Evolutionary conservation across 2,329 filamentous ascomycete species (phyloP), one percentile per base, ranked within the genome.

Genomic region (Phialophora macrospora): DNA sequence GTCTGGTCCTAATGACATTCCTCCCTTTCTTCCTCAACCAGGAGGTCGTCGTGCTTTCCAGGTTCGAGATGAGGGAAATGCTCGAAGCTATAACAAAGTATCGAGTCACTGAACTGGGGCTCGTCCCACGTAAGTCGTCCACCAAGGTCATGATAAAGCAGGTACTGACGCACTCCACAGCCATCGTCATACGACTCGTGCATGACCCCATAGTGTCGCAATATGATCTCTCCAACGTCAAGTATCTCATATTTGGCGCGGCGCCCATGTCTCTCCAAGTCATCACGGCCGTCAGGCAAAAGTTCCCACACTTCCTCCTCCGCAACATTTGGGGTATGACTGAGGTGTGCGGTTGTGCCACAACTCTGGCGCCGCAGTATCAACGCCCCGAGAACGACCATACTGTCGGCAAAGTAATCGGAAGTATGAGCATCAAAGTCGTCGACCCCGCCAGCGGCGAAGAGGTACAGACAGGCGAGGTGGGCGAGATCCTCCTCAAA

Each of bases 241-340:
- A 80, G 7, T 76, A 80, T 1, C 76, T 92, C 11, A 91, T 90
- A 75, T 90, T 88, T 0, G 92, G 92, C 2, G 92, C 92, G 0
- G 91, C 92, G 4, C 91, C 92, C 0, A 80, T 93, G 0, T 91
- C 91, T 1, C 82, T 86, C 68, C 91, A 94, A 75, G 91, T 89
- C 0, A 85, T 89, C 0, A 81, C 85, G 32, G 88, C 90, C 4
- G 77, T 92, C n/a, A 79, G 82, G 22, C 83, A 83, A 64, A 76
- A 85, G 30, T 91, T 86, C 70, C 89, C 90, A 0, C 79, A 79
- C 1, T 90, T 90, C 85, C 22, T 41, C n/a, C 82, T 93, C 52
- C 81, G 87, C 46, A 90, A 93, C 77, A 90, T 87, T 51, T 94
- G 93, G 72, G 91, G 89, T 28, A 81, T 95, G 74, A 95, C 92